Conservation (phyloP, 352 stramenopile genomes). For the Phytophthora cactorum region DNA sequence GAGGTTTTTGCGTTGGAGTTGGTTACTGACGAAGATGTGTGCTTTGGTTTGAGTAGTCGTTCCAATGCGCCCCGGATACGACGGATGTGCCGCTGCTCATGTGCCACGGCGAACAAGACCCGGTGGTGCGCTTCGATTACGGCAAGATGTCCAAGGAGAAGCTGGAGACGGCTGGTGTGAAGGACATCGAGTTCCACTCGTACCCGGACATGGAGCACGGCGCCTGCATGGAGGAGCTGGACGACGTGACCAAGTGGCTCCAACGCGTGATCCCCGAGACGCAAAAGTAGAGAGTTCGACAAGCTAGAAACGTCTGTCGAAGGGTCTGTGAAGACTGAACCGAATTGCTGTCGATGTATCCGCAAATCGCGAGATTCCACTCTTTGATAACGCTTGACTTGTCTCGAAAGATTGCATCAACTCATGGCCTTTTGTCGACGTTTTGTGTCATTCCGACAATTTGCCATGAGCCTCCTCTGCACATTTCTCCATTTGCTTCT, state of each 20-base stretch:
- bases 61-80: conserved; percentile 54
- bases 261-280: conserved; percentile 52
- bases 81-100: conserved; percentile 77
- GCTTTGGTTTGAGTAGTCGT: conserved; percentile 35
- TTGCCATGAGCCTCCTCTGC: conserved; percentile 4
- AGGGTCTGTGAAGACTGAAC: background rate
- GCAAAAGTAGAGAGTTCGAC: conserved; percentile 11
- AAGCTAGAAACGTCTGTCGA: background rate
- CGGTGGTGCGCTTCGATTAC: conserved; percentile 69
- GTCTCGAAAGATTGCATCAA: conserved; percentile 15
- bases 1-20: background rate
- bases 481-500: conserved; percentile 31
- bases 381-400: conserved; percentile 2
- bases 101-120: conserved; percentile 77
- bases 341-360: background rate
- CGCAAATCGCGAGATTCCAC: background rate
- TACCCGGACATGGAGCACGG: conserved; percentile 75
- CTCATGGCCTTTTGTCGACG: background rate
- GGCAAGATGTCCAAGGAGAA: conserved; percentile 64
- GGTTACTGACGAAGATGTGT: conserved; percentile 1
- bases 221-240: conserved; percentile 68
- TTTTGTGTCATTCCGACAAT: conserved; percentile 9
- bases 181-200: conserved; percentile 65
- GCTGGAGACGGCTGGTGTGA: conserved; percentile 56
- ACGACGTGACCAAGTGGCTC: conserved; percentile 72